Percentiles rank a stretch among this genome's conserved stretches.
Evolutionary conservation across 1,284 basidiomycete genomes (phyloP).

Genomic region (Austropuccinia psidii): DNA sequence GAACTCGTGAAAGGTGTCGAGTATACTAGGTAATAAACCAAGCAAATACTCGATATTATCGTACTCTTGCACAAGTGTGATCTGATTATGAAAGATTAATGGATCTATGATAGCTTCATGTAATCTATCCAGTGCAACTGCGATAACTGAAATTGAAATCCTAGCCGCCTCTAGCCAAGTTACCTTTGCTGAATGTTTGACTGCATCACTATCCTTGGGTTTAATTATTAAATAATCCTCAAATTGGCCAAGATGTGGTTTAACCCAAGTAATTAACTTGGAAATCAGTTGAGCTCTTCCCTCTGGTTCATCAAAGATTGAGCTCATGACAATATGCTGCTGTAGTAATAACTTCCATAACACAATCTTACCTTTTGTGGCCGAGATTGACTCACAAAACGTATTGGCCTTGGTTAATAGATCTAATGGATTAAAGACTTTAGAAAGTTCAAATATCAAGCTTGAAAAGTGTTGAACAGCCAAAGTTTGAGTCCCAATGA

Average conservation of each 20-base stretch:
- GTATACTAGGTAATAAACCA: constrained; percentile 71
- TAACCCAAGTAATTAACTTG: constrained; percentile 83
- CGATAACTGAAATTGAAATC: constrained; percentile 54
- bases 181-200: constrained; percentile 66
- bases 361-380: constrained; percentile 72
- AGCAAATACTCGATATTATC: constrained; percentile 86
- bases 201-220: constrained; percentile 59
- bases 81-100: constrained; percentile 57
- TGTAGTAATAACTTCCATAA: constrained; percentile 92
- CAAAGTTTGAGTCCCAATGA: constrained; percentile 81
- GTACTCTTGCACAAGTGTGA: constrained; percentile 67
- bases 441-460: constrained; percentile 75
- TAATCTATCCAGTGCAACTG: constrained; percentile 82
- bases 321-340: constrained; percentile 77
- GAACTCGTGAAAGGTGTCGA: constrained; percentile 81
- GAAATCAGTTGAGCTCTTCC: constrained; percentile 76
- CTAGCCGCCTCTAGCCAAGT: constrained; percentile 83
- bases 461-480: constrained; percentile 83
- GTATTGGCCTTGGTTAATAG: constrained; percentile 71
- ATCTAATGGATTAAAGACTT: constrained; percentile 69
- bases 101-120: constrained; percentile 70
- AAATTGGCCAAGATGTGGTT: constrained; percentile 85
- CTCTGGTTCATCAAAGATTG: constrained; percentile 73
- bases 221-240: constrained; percentile 63
- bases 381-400: constrained; percentile 75